These are phyloP conservation scores for Coelastrella sp. DNA, from an alignment of 139 green algal species.

Conservation along the genomic window DNA sequence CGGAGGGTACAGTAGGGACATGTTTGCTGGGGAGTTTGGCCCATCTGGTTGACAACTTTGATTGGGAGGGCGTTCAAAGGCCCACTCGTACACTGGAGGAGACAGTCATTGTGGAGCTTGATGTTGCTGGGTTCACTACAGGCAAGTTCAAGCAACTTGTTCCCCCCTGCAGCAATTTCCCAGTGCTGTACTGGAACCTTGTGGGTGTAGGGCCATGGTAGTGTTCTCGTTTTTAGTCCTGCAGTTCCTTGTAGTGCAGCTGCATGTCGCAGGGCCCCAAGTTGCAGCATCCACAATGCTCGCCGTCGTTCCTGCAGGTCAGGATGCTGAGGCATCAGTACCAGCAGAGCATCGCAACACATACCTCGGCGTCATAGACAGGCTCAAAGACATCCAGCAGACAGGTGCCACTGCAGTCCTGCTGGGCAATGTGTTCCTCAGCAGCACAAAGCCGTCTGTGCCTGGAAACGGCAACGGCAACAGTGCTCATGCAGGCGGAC, in stretches of 20 bases:
- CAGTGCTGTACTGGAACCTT: no score
- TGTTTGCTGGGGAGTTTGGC: constrained; percentile 68
- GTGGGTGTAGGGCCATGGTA: no score
- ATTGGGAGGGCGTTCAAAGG: constrained; percentile 39
- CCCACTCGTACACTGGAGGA: constrained; percentile 55
- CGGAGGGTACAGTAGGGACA: constrained; percentile 29
- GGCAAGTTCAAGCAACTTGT: no score
- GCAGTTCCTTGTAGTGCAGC: no score
- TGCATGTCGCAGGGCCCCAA: no score
- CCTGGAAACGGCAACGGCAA: background rate
- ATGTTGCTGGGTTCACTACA: constrained; percentile 58
- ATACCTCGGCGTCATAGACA: constrained; percentile 74
- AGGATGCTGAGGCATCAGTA: constrained; percentile 53
- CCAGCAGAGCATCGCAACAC: constrained; percentile 63
- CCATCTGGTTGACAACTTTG: constrained; percentile 56
- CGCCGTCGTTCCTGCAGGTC: constrained; percentile 35
- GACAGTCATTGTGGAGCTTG: constrained; percentile 71
- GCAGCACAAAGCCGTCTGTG: constrained; percentile 24
- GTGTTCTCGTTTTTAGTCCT: no score
- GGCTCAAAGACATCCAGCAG: constrained; percentile 53
- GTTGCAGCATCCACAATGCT: background rate
- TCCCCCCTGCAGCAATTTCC: no score
- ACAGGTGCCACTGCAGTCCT: constrained; percentile 70
- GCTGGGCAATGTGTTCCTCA: constrained; percentile 59
- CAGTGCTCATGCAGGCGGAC: background rate